Evolutionary conservation across 805 yeast genomes (phyloP).

Genomic region (Sugiyamaella americana): DNA sequence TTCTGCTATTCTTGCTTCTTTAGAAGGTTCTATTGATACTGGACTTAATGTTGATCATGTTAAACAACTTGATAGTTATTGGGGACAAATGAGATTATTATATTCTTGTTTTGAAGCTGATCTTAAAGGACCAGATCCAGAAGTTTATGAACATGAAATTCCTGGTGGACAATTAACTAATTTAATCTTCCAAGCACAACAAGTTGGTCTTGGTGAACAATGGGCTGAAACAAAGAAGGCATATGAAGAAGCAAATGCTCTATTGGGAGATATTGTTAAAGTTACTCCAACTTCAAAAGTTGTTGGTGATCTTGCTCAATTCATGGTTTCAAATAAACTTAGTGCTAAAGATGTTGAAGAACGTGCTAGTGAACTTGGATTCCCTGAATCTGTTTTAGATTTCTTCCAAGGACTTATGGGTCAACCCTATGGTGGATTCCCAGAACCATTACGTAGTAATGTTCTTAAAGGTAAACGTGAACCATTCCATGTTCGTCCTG

Average conservation of each 20-base stretch:
- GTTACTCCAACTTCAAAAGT: constrained; percentile 99
- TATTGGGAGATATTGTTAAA: constrained; percentile 94
- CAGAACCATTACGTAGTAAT: constrained; percentile 94
- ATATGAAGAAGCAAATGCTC: constrained; percentile 81
- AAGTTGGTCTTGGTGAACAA: constrained; percentile 93
- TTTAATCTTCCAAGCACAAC: constrained; percentile 97
- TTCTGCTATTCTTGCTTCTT: constrained; percentile 84
- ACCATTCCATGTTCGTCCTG: constrained; percentile 86
- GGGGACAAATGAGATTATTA: constrained; percentile 97
- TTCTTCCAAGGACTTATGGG: constrained; percentile 99
- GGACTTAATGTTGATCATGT: constrained; percentile 62
- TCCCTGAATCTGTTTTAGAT: constrained; percentile 98
- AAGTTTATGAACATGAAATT: constrained; percentile 95
- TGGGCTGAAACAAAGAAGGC: constrained; percentile 96
- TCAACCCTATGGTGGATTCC: constrained; percentile 99
- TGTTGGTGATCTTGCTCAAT: constrained; percentile 99
- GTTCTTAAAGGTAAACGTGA: constrained; percentile 87
- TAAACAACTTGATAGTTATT: constrained; percentile 84
- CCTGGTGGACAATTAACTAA: constrained; percentile 99
- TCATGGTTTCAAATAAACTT: constrained; percentile 94
- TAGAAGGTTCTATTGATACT: constrained; percentile 78
- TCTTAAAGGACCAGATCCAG: constrained; percentile 99
- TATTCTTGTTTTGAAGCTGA: constrained; percentile 98
- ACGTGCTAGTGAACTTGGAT: constrained; percentile 85
- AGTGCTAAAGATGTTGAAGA: constrained; percentile 77